Evolutionary conservation across 257 asterid genomes (phyloP).

Genomic region (Verbascum thapsus): DNA sequence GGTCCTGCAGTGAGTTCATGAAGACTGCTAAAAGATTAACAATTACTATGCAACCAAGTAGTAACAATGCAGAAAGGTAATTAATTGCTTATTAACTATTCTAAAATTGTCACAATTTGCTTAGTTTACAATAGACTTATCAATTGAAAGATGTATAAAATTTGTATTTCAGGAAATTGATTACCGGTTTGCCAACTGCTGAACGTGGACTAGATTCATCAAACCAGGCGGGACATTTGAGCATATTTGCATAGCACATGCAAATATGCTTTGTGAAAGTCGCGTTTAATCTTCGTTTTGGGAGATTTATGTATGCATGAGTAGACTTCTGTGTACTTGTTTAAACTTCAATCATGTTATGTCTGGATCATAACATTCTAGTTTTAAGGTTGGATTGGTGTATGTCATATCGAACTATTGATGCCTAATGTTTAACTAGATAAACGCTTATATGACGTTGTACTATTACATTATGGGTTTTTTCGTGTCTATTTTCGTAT

Average conservation of each 20-base stretch:
- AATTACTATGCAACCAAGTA: background rate
- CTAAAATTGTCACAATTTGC: too few relatives aligned
- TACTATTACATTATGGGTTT: background rate
- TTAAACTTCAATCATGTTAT: too few relatives aligned
- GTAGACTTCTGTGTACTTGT: background rate
- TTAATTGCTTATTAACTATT: too few relatives aligned
- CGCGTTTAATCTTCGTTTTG: background rate
- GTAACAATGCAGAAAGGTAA: conserved; percentile 22
- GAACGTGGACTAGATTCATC: conserved; percentile 58
- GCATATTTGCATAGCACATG: conserved; percentile 47
- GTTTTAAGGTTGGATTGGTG: too few relatives aligned
- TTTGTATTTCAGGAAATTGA: conserved; percentile 41
- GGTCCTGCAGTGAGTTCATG: conserved; percentile 22
- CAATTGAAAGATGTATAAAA: too few relatives aligned
- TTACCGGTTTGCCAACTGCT: conserved; percentile 45
- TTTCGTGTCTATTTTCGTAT: background rate
- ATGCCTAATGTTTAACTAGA: too few relatives aligned
- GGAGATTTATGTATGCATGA: too few relatives aligned
- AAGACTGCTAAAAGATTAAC: conserved; percentile 25
- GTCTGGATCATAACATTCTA: too few relatives aligned
- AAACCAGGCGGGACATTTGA: conserved; percentile 50
- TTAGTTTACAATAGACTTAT: too few relatives aligned
- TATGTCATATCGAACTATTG: too few relatives aligned
- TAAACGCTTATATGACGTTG: too few relatives aligned
- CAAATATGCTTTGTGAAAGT: background rate